phyloP scores from a whole-genome alignment of 495 filamentous ascomycete genomes.

The Hypoxylon trugodes region DNA sequence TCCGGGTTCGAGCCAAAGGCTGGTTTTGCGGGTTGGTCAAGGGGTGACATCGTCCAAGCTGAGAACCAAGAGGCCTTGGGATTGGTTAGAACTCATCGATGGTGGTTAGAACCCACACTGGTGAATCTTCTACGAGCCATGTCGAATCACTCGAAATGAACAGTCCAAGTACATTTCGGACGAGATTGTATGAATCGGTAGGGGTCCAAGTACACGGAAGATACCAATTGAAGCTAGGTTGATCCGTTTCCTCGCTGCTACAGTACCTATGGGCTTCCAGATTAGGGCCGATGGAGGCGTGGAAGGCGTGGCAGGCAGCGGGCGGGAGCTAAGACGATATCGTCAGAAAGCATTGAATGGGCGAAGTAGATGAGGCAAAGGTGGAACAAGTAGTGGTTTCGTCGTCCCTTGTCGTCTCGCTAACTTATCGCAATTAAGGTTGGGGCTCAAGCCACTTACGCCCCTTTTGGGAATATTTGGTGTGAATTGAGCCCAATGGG shows the following conservation, averaged over 20 bases:
- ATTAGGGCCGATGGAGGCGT: not conserved
- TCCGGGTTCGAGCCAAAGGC: conserved; percentile 38
- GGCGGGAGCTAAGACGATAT: conserved; percentile 10
- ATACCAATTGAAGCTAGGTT: conserved; percentile 32
- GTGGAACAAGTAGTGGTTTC: conserved; percentile 49
- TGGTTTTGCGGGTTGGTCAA: conserved; percentile 28
- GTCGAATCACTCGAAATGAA: conserved; percentile 22
- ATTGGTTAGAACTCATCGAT: conserved; percentile 25
- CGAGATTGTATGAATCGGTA: conserved; percentile 12
- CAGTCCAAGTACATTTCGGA: conserved; percentile 16
- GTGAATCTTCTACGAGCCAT: conserved; percentile 33
- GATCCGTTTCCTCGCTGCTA: conserved; percentile 17
- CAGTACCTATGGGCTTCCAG: conserved; percentile 1
- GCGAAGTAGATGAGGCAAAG: conserved; percentile 47
- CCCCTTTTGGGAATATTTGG: conserved; percentile 5
- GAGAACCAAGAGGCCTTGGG: not conserved
- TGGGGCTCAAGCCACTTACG: conserved; percentile 30
- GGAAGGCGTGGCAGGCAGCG: not conserved
- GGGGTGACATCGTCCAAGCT: conserved; percentile 31
- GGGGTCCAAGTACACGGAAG: conserved; percentile 29
- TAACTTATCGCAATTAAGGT: conserved; percentile 40
- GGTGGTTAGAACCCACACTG: conserved; percentile 26
- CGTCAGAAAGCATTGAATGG: conserved; percentile 39
- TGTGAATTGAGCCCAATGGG: conserved; percentile 2
- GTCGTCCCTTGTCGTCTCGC: conserved; percentile 36